phyloP scores from a whole-genome alignment of 805 yeast species.

The Ascoidea rubescens region DNA sequence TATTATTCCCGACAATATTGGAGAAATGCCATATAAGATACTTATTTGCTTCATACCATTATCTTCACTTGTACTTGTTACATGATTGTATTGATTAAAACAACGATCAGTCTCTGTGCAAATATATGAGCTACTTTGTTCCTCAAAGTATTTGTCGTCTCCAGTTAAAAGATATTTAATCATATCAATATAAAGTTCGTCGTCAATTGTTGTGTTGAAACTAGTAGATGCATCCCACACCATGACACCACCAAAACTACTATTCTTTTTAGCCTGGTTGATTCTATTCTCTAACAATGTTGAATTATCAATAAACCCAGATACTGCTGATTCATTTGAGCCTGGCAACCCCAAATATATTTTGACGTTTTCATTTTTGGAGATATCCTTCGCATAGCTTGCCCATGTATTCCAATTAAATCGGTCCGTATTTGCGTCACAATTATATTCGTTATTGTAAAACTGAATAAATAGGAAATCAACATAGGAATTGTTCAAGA shows the following conservation, averaged over 20 bases:
- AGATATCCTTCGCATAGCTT: slow-evolving; percentile 36
- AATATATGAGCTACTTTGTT: neutral
- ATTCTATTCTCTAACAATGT: slow-evolving; percentile 6
- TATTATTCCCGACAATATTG: neutral
- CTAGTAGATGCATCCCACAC: slow-evolving; percentile 10
- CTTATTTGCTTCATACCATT: neutral
- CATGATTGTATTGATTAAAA: neutral
- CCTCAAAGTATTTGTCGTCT: neutral
- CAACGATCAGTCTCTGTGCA: neutral
- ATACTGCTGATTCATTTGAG: slow-evolving; percentile 37
- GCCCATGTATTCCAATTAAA: slow-evolving; percentile 39
- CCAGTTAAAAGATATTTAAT: neutral
- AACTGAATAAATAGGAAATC: slow-evolving; percentile 55
- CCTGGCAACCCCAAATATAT: slow-evolving; percentile 70
- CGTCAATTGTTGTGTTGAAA: neutral
- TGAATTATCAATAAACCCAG: slow-evolving; percentile 39
- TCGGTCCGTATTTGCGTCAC: slow-evolving; percentile 19
- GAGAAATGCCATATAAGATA: neutral
- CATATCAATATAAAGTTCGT: neutral
- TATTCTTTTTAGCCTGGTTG: neutral
- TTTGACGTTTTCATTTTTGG: slow-evolving; percentile 59
- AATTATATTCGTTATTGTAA: slow-evolving; percentile 41
- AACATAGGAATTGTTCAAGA: slow-evolving; percentile 23
- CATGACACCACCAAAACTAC: slow-evolving; percentile 9
- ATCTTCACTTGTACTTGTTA: neutral